Base-by-base conservation (phyloP, 129 eudicot species). In the Escallonia rubra region DNA sequence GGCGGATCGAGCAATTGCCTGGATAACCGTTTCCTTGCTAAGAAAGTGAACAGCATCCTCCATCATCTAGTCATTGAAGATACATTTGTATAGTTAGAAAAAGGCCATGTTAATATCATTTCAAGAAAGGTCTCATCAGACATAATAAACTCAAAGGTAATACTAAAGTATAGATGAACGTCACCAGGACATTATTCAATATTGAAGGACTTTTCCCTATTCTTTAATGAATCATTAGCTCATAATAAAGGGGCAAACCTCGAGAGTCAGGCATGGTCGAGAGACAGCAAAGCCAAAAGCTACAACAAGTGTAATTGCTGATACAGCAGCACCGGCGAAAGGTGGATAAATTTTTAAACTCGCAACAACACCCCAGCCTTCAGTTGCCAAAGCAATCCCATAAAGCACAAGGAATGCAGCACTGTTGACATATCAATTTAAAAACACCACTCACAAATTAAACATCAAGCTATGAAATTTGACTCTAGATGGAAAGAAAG, bases 311-410 rank as follows among this genome's bases (percentile, higher is more conserved):
- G 97, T 94, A 73, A 94, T 57, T 46, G 99, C 99, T 43, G 99
- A 94, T 16, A 94, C 99, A 54, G 99, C 97, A 65, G 99, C 96
- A 67, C 99, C 99, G 64, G 97, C 96, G 56, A 89, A 94, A 3
- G 99, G 99, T 41, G 99, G 97, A 79, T 90, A 94, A 4, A 94
- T 90, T 61, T 85, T 87, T 76, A 94, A 78, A 78, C 99, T 94
- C 45, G 99, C 99, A 69, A 94, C 99, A 54, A 94, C 99, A 54
- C 99, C 99, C 99, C 99, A 94, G 63, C 99, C 96, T 79, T 94
- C 99, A 40, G 70, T 94, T 70, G 99, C 99, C 73, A 94, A 75
- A 9, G 97, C 99, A 64, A 94, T 81, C 61, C 87, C 99, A 50
- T 94, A 94, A 66, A 94, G 99, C 74, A 94, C 73, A 63, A 94